Evolutionary conservation across 169 alveolate genomes (phyloP).

Genomic region (Amoebophrya sp.): DNA sequence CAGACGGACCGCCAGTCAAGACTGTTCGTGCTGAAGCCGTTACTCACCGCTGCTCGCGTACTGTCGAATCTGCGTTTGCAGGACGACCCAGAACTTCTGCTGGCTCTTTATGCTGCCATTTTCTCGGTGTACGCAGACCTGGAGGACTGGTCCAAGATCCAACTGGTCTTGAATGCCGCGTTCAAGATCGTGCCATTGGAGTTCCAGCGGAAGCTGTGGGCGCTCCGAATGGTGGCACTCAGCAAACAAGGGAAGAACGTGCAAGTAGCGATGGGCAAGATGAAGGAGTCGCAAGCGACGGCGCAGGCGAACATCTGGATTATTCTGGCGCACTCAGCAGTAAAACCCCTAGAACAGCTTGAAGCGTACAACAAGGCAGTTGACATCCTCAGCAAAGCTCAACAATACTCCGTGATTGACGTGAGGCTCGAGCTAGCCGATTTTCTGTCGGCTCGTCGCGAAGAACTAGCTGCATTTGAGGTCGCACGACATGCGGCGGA

Average conservation of each 20-base stretch:
- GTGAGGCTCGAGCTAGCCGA: conserved; percentile 40
- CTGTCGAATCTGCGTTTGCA: conserved; percentile 27
- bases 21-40: conserved; percentile 23
- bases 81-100: conserved; percentile 40
- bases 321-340: conserved; percentile 34
- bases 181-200: conserved; percentile 25
- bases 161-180: conserved; percentile 41
- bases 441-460: conserved; percentile 38
- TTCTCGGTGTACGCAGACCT: conserved; percentile 37
- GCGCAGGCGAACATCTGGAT: conserved; percentile 48
- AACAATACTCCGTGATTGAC: conserved; percentile 41
- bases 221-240: conserved; percentile 41
- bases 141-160: conserved; percentile 39
- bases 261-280: conserved; percentile 46
- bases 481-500: conserved; percentile 31
- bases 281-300: conserved; percentile 46
- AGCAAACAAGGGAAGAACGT: conserved; percentile 42
- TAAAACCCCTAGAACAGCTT: conserved; percentile 36
- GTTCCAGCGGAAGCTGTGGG: conserved; percentile 39
- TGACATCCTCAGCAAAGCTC: conserved; percentile 35
- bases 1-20: neutral
- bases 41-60: conserved; percentile 37
- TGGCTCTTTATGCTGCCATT: conserved; percentile 32
- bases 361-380: conserved; percentile 44
- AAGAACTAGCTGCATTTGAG: conserved; percentile 34